phyloP scores from a whole-genome alignment of 345 rosid species.

The Pistacia vera region DNA sequence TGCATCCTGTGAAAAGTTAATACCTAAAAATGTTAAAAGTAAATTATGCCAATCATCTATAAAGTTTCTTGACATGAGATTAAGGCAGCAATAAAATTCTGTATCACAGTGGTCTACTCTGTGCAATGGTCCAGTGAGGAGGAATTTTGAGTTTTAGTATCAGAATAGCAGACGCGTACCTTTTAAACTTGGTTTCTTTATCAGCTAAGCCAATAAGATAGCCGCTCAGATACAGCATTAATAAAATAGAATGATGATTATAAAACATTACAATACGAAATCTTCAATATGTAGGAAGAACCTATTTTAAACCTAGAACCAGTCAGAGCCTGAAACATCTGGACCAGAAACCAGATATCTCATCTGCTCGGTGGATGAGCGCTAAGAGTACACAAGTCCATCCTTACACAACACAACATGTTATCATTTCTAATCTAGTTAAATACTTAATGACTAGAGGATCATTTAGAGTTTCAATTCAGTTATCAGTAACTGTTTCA shows the following conservation, averaged over 20 bases:
- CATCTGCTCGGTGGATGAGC: not conserved
- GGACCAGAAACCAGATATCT: not conserved
- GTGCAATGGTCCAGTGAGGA: not conserved
- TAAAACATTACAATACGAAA: not conserved
- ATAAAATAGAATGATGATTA: not conserved
- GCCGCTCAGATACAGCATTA: not conserved
- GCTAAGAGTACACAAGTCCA: not conserved
- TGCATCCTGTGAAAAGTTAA: conserved; percentile 61
- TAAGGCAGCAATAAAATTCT: conserved; percentile 8
- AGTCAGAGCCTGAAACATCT: not conserved
- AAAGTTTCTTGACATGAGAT: not conserved
- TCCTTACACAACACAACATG: not conserved
- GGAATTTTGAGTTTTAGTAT: not conserved
- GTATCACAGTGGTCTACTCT: not conserved
- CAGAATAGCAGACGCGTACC: not conserved
- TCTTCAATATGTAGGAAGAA: not conserved
- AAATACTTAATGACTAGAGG: not conserved
- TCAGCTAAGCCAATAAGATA: not conserved
- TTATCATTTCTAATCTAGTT: not conserved
- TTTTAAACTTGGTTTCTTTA: not conserved
- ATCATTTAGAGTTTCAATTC: not conserved
- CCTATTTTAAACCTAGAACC: not conserved
- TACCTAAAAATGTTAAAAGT: not conserved
- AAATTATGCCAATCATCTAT: not conserved
- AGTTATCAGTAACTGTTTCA: not conserved